Percentiles rank a stretch among this genome's conserved stretches.
These are phyloP conservation scores for Cyclotella choctawhatcheeana DNA, from an alignment of 108 stramenopile genomes.

Conservation along the genomic window DNA sequence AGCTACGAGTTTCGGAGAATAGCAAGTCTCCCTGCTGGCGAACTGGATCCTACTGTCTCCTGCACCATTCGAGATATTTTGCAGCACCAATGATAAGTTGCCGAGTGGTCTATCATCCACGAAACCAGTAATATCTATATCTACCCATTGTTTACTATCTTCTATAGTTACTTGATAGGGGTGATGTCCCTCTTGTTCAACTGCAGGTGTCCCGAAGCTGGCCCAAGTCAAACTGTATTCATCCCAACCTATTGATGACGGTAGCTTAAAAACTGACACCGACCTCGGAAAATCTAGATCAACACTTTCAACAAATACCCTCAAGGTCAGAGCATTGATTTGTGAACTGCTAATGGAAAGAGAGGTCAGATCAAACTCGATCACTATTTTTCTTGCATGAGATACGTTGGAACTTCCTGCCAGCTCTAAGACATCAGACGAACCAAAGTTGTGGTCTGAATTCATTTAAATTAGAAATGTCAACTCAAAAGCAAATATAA, in stretches of 20 bases:
- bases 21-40: conserved; percentile 24
- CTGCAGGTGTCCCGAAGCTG: conserved; percentile 13
- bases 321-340: background rate
- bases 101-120: background rate
- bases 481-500: no score
- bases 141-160: conserved; percentile 10
- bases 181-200: background rate
- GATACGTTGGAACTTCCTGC: background rate
- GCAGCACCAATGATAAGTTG: background rate
- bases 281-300: conserved; percentile 8
- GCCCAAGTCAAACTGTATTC: conserved; percentile 20
- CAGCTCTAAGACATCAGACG: background rate
- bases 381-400: conserved; percentile 12
- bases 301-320: conserved; percentile 17
- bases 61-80: background rate
- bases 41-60: conserved; percentile 6
- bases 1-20: conserved; percentile 22
- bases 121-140: conserved; percentile 18
- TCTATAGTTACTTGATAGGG: conserved; percentile 14
- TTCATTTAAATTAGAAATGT: background rate
- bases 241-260: conserved; percentile 7
- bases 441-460: background rate
- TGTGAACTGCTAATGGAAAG: background rate
- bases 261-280: conserved; percentile 19
- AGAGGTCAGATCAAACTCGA: conserved; percentile 17